Evolutionary conservation across 2,329 filamentous ascomycete genomes (phyloP), one percentile per base, ranked within the genome.

Genomic region (Claviceps citrina): DNA sequence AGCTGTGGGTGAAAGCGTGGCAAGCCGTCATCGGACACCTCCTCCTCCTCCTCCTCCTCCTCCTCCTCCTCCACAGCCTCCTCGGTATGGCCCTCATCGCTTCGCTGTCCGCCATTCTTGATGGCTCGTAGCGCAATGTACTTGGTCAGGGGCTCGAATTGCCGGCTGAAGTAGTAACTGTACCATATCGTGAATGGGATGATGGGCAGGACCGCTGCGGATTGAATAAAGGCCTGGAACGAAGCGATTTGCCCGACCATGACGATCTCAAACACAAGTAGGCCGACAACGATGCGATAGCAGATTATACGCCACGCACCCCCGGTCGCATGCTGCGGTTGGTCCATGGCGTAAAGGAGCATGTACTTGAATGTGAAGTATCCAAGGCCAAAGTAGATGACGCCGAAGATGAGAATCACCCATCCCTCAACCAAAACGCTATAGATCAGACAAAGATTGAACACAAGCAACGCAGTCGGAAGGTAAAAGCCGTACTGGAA

Each of bases 401-500:
- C 64, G 3, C 91, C 91, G 36, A 89, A 78, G 8, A 87, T 67
- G 13, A 94, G 73, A 10, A 96, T 81, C 39, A 82, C 68, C 64
- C 80, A 93, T 0, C 87, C 91, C 36, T 73, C 71, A 1, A 76
- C 77, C 10, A 96, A 68, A 15, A 94, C 79, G 54, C 84, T 93
- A 67, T 98, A 98, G 6, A 96, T 87, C 31, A 94, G 71, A 53
- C 91, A 96, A 24, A 98, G 81, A 53, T 96, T 93, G 61, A 95
- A 89, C 13, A 96, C 78, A 9, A 98, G 73, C 42, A 98, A 74
- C 0, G 89, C 85, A 18, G 91, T 93, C 0, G 91, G 91, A 6
- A 98, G 72, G 51, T 86, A 96, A 61, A 95, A 95, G 18, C 91
- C 91, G 52, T 98, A 98, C 58, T 84, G 89, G 62, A 98, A 98